Conservation (phyloP, 768 basidiomycete genomes). For the Naganishia friedmannii region DNA sequence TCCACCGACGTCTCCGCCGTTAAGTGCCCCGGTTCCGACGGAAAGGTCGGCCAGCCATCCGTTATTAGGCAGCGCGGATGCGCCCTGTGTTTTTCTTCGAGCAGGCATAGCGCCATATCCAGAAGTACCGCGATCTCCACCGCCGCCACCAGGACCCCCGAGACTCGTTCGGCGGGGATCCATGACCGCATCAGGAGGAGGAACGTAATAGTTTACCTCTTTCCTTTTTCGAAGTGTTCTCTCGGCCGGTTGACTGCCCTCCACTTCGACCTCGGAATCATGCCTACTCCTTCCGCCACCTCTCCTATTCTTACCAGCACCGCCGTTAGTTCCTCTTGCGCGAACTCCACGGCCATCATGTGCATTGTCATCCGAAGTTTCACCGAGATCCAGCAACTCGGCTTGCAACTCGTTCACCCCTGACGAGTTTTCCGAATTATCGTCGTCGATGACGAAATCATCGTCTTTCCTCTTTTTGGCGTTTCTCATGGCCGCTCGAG, state of each 20-base stretch:
- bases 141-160: neutral
- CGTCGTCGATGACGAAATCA: conserved; percentile 17
- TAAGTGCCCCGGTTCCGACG: conserved; percentile 22
- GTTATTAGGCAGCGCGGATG: conserved; percentile 14
- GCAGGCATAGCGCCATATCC: conserved; percentile 15
- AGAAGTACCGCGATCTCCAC: neutral
- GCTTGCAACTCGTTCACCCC: conserved; percentile 20
- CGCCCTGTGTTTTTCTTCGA: neutral
- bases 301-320: neutral
- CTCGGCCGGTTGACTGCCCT: conserved; percentile 22
- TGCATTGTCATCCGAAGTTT: conserved; percentile 14
- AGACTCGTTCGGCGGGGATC: conserved; percentile 15
- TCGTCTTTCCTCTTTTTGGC: conserved; percentile 16
- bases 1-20: neutral
- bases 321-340: neutral
- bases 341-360: neutral
- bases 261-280: conserved; percentile 12
- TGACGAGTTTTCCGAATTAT: conserved; percentile 14
- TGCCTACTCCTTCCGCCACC: neutral
- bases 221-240: conserved; percentile 24
- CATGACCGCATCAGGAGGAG: conserved; percentile 9
- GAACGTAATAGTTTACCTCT: conserved; percentile 21
- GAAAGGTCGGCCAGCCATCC: conserved; percentile 24
- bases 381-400: conserved; percentile 9
- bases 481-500: conserved; percentile 4